A percentile compares a stretch with the other conserved stretches of the same genome.
phyloP scores from a whole-genome alignment of 257 asterid genomes.

The Cynanchum wilfordii region DNA sequence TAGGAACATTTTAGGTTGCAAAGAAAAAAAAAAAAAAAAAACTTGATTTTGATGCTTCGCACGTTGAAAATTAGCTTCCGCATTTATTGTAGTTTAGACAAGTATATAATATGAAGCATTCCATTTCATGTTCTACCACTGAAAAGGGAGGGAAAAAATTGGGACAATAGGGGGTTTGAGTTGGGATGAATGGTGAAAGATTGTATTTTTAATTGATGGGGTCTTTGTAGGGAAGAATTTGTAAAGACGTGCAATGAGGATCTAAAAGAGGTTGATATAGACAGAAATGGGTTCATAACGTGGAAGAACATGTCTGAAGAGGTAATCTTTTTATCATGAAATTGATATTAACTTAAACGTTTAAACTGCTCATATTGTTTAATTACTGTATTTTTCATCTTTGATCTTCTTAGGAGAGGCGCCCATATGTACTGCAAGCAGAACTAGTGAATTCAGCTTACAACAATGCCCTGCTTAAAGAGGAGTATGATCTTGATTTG shows the following conservation, averaged over 20 bases:
- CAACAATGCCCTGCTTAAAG: conserved; percentile 27
- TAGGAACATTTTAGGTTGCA: not conserved
- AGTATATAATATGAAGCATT: not conserved
- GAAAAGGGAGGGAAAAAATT: not conserved
- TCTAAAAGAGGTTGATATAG: conserved; percentile 38
- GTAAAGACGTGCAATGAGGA: conserved; percentile 22
- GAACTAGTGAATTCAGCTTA: conserved; percentile 33
- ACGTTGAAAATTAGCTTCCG: too few species aligned
- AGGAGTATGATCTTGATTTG: conserved; percentile 22
- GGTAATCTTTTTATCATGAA: conserved; percentile 24
- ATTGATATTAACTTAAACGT: not conserved
- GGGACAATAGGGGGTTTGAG: not conserved
- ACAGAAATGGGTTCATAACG: conserved; percentile 39
- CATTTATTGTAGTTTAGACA: not conserved
- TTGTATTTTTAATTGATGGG: not conserved
- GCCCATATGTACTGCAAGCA: conserved; percentile 40
- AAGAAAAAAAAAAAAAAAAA: too few species aligned
- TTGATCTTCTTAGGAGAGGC: conserved; percentile 30
- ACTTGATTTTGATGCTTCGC: too few species aligned
- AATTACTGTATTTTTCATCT: not conserved
- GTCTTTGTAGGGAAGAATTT: conserved; percentile 50
- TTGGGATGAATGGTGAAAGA: not conserved
- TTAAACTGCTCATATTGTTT: not conserved
- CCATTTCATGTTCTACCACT: not conserved
- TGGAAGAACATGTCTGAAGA: conserved; percentile 51